phyloP scores from a whole-genome alignment of 495 filamentous ascomycete genomes.

The Halenospora varia region DNA sequence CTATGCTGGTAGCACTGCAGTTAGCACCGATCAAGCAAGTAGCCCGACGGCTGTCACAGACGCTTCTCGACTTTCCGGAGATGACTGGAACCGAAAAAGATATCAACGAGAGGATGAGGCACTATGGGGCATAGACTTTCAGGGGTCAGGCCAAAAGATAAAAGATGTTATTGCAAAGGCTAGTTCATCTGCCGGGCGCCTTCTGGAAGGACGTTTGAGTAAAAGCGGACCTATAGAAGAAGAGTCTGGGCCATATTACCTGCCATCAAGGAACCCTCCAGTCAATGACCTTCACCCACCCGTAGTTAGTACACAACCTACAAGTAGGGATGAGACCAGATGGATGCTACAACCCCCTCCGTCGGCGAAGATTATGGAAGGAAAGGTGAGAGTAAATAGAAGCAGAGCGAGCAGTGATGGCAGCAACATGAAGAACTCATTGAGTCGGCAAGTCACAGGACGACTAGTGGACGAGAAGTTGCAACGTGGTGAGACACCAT shows the following conservation, averaged over 20 bases:
- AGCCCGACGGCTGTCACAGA: conserved; percentile 31
- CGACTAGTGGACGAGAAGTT: conserved; percentile 29
- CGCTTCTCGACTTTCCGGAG: conserved; percentile 26
- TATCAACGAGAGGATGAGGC: conserved; percentile 85
- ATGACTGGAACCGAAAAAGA: conserved; percentile 66
- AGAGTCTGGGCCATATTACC: conserved; percentile 49
- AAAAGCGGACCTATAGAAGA: conserved; percentile 40
- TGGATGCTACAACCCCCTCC: conserved; percentile 95
- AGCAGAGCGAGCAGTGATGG: conserved; percentile 45
- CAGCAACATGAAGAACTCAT: conserved; percentile 29
- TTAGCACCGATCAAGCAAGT: conserved; percentile 22
- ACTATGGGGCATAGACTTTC: conserved; percentile 57
- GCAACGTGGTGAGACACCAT: conserved; percentile 22
- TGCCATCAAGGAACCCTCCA: conserved; percentile 65
- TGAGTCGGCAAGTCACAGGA: conserved; percentile 37
- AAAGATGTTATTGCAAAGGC: conserved; percentile 44
- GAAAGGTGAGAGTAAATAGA: conserved; percentile 59
- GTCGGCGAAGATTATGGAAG: conserved; percentile 79
- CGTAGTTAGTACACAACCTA: conserved; percentile 70
- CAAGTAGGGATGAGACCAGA: conserved; percentile 59
- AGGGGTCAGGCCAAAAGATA: conserved; percentile 20
- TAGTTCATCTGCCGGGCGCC: conserved; percentile 35
- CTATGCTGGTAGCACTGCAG: conserved; percentile 26
- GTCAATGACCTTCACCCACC: conserved; percentile 86
- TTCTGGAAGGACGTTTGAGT: conserved; percentile 46